Percentiles rank a stretch among this genome's conserved stretches.
Evolutionary conservation across 345 rosid species (phyloP).

Genomic region (Salix udensis): DNA sequence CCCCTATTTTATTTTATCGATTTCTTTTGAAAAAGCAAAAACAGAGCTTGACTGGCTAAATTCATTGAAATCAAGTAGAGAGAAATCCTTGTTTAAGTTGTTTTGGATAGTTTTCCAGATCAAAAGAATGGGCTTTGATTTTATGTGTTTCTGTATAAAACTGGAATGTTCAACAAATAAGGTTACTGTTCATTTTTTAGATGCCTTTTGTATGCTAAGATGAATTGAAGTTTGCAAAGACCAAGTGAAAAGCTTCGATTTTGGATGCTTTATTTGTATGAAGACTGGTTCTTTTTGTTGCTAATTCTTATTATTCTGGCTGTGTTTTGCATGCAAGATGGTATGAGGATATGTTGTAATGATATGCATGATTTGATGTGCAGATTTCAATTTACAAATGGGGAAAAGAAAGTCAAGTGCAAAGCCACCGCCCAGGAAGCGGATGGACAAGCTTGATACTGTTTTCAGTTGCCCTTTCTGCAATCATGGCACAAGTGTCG

Average conservation of each 20-base stretch:
- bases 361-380: not conserved
- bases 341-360: not conserved
- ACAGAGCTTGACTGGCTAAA: not conserved
- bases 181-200: not conserved
- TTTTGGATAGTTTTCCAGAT: not conserved
- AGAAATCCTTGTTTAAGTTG: not conserved
- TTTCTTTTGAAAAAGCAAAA: not conserved
- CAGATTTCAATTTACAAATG: constrained; percentile 36
- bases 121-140: not conserved
- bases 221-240: not conserved
- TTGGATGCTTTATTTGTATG: not conserved
- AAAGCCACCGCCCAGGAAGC: constrained; percentile 87
- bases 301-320: not conserved
- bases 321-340: not conserved
- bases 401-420: constrained; percentile 97
- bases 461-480: constrained; percentile 95
- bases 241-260: not conserved
- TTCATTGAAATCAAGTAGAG: not conserved
- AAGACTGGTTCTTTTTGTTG: not conserved
- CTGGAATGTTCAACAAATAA: not conserved
- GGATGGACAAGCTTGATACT: constrained; percentile 94
- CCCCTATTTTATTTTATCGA: not conserved
- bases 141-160: not conserved
- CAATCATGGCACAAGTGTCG: constrained; percentile 89
- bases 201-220: not conserved